Evolutionary conservation across 495 filamentous ascomycete species (phyloP).

Genomic region (Xylaria nigripes): DNA sequence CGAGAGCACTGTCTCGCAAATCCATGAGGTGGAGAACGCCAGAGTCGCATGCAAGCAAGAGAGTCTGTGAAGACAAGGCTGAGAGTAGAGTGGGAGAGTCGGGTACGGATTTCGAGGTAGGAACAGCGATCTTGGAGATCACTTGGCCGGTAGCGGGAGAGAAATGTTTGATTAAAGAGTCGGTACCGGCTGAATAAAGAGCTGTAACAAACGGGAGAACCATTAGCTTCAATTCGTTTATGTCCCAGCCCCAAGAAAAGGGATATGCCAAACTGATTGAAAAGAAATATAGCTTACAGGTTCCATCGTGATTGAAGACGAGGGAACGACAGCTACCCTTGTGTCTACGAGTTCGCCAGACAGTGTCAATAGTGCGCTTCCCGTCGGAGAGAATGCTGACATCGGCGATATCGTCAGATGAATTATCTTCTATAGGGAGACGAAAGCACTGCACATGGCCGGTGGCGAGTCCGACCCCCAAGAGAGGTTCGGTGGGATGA

Average conservation of each 20-base stretch:
- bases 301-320: slow-evolving; percentile 67
- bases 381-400: slow-evolving; percentile 50
- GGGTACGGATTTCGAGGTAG: slow-evolving; percentile 29
- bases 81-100: slow-evolving; percentile 75
- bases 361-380: slow-evolving; percentile 66
- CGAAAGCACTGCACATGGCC: slow-evolving; percentile 85
- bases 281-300: slow-evolving; percentile 30
- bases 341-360: slow-evolving; percentile 82
- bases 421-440: slow-evolving; percentile 52
- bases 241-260: not conserved
- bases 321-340: slow-evolving; percentile 84
- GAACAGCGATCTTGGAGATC: slow-evolving; percentile 63
- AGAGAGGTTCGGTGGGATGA: slow-evolving; percentile 72
- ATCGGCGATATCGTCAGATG: slow-evolving; percentile 37
- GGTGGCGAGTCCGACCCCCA: slow-evolving; percentile 74
- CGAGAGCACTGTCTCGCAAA: slow-evolving; percentile 58
- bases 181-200: slow-evolving; percentile 83
- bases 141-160: slow-evolving; percentile 72
- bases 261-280: not conserved
- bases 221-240: slow-evolving; percentile 8
- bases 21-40: slow-evolving; percentile 86
- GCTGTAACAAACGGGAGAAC: slow-evolving; percentile 32
- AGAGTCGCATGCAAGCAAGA: slow-evolving; percentile 85
- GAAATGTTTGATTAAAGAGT: slow-evolving; percentile 84
- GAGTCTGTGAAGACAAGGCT: slow-evolving; percentile 73